phyloP scores from a whole-genome alignment of 2,329 filamentous ascomycete species.

The Aspergillus alliaceus region DNA sequence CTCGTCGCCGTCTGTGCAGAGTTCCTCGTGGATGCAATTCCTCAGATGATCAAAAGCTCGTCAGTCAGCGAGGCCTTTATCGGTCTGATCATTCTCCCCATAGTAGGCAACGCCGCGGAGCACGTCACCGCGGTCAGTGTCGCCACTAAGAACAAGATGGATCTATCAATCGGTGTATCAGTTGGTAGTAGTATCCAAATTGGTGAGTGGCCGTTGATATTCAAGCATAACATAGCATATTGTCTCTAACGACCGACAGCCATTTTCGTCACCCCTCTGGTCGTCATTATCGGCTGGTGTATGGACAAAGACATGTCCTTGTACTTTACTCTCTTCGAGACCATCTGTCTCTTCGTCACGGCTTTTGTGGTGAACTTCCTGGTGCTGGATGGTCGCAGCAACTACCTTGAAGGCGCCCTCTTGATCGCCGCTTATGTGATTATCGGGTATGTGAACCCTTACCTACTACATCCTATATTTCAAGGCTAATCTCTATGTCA shows the following conservation, averaged over 20 bases:
- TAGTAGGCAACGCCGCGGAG: constrained; percentile 81
- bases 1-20: constrained; percentile 66
- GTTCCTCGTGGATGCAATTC: constrained; percentile 73
- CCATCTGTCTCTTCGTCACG: constrained; percentile 75
- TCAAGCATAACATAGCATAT: too few relatives aligned
- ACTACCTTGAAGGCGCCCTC: constrained; percentile 77
- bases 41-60: constrained; percentile 62
- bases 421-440: constrained; percentile 78
- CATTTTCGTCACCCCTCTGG: constrained; percentile 73
- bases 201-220: too few relatives aligned
- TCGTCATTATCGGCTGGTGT: constrained; percentile 77
- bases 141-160: constrained; percentile 82
- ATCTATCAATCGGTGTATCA: constrained; percentile 76
- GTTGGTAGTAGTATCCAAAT: constrained; percentile 81
- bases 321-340: constrained; percentile 63
- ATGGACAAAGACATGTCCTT: constrained; percentile 69
- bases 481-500: constrained; percentile 8
- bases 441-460: constrained; percentile 66
- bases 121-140: constrained; percentile 80
- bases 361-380: constrained; percentile 85
- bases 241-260: constrained; percentile 48
- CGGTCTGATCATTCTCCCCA: constrained; percentile 75
- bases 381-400: constrained; percentile 77
- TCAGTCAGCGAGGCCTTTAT: constrained; percentile 71
- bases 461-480: neutral